Evolutionary conservation across 768 basidiomycete genomes (phyloP), one percentile per base, ranked within the genome.

Genomic region (Mycena kentingensis): DNA sequence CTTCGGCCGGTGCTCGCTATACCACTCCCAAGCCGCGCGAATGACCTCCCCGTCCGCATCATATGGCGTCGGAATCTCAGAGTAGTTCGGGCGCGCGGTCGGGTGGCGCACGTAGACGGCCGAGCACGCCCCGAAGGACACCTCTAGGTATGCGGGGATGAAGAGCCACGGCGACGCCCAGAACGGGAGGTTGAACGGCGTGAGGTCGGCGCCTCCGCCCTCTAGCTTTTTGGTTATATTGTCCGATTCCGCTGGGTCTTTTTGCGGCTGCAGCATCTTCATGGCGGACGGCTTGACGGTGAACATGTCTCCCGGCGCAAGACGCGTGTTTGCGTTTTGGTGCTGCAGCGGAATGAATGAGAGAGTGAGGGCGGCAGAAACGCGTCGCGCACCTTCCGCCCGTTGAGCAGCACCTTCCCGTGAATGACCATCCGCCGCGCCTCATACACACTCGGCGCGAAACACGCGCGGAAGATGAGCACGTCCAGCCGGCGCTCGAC

Each of bases 1-100:
- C 58, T 87, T 71, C 3, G 88, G 82, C 24, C 89, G 77, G 45
- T 81, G 75, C 68, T 84, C 77, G 54, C 84, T 79, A 63, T 93
- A 97, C 91, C 92, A 98, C 71, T 96, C 96, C 97, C 97, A 99
- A 3, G 92, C 88, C 52, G 92, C 80, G 51, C 92, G 85, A 55
- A 98, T 81, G 12, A 97, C 77, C 58, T 95, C 90, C 16, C 97
- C 97, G 63, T 97, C 95, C 0, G 97, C 94, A 57, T 95, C 93
- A 69, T 89, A 98, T 2, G 97, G 97, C 4, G 90, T 91, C 5
- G 96, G 93, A 31, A 99, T 88, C 70, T 99, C 97, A 15, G 88
- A 91, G 72, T 96, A 94, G 5, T 90, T 90, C 0, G 94, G 92
- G n/a, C 93, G 84, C 0, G 96, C 97, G 0, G 95, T 97, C 7